Evolutionary conservation across 75 land plant genomes (phyloP).

Genomic region (Pinus tabuliformis): DNA sequence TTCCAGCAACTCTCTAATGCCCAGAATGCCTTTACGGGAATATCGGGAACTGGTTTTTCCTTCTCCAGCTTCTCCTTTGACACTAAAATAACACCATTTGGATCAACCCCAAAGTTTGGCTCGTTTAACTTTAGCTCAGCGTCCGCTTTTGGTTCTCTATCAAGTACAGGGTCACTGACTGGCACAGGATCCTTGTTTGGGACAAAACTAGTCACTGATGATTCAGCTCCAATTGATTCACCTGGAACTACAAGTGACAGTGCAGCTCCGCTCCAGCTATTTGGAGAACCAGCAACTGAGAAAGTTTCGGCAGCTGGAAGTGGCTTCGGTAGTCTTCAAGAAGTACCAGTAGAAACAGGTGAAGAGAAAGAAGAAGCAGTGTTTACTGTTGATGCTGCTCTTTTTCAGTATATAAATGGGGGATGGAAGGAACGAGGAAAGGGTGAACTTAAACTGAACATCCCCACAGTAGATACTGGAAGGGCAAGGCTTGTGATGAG

Average conservation of each 20-base stretch:
- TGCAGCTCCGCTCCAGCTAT: slow-evolving; percentile 9
- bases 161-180: slow-evolving; percentile 11
- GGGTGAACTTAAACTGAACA: slow-evolving; percentile 33
- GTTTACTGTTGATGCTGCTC: slow-evolving; percentile 37
- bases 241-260: slow-evolving; percentile 13
- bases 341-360: slow-evolving; percentile 40
- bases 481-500: slow-evolving; percentile 47
- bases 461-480: slow-evolving; percentile 21
- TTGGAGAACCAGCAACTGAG: slow-evolving; percentile 15
- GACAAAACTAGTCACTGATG: slow-evolving; percentile 8
- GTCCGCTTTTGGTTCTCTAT: slow-evolving; percentile 16
- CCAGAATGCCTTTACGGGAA: slow-evolving; percentile 38
- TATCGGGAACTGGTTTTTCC: slow-evolving; percentile 41
- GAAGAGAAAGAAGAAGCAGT: slow-evolving; percentile 53
- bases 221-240: slow-evolving; percentile 3
- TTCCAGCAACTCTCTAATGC: slow-evolving; percentile 41
- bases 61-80: slow-evolving; percentile 21
- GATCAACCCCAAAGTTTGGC: slow-evolving; percentile 13
- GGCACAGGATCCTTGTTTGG: slow-evolving; percentile 10
- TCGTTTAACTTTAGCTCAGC: slow-evolving; percentile 2
- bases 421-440: slow-evolving; percentile 53
- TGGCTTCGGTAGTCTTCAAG: slow-evolving; percentile 15
- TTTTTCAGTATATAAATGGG: slow-evolving; percentile 41
- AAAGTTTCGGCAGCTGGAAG: slow-evolving; percentile 5
- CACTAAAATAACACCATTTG: slow-evolving; percentile 13